Conservation (phyloP, 1,284 basidiomycete genomes). For the Leucoagaricus sp. region DNA sequence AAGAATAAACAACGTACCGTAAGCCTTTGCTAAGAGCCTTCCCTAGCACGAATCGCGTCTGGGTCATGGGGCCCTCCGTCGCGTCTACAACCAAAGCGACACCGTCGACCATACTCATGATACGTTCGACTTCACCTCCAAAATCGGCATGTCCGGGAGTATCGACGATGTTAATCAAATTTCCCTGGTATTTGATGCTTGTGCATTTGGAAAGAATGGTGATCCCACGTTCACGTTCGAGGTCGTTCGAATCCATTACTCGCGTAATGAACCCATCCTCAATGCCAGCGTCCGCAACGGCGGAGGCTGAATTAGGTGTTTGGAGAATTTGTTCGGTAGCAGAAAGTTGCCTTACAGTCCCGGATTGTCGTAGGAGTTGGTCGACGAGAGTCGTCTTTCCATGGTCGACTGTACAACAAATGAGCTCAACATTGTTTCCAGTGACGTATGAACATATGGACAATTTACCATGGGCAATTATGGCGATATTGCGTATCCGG, state of each 20-base stretch:
- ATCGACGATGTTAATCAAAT: slow-evolving; percentile 50
- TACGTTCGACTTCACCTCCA: slow-evolving; percentile 50
- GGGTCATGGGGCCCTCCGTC: slow-evolving; percentile 51
- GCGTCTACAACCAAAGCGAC: slow-evolving; percentile 49
- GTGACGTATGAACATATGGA: slow-evolving; percentile 6
- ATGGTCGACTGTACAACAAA: slow-evolving; percentile 40
- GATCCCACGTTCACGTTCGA: slow-evolving; percentile 51
- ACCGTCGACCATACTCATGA: slow-evolving; percentile 52
- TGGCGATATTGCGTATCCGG: slow-evolving; percentile 39
- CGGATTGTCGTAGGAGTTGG: slow-evolving; percentile 48
- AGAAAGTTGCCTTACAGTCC: slow-evolving; percentile 42
- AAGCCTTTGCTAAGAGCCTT: slow-evolving; percentile 44
- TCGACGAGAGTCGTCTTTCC: slow-evolving; percentile 53
- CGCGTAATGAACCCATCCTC: slow-evolving; percentile 43
- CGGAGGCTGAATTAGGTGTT: slow-evolving; percentile 29
- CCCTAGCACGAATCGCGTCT: slow-evolving; percentile 46
- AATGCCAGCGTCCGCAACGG: slow-evolving; percentile 27
- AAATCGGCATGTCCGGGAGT: slow-evolving; percentile 53
- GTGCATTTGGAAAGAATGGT: slow-evolving; percentile 52
- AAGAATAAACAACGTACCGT: slow-evolving; percentile 28
- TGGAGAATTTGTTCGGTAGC: slow-evolving; percentile 34
- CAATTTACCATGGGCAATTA: slow-evolving; percentile 40
- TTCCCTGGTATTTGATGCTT: slow-evolving; percentile 41
- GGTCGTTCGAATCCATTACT: slow-evolving; percentile 51
- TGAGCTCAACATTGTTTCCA: neutral